phyloP scores from a whole-genome alignment of 345 rosid genomes.

The Gossypium ekmanianum region DNA sequence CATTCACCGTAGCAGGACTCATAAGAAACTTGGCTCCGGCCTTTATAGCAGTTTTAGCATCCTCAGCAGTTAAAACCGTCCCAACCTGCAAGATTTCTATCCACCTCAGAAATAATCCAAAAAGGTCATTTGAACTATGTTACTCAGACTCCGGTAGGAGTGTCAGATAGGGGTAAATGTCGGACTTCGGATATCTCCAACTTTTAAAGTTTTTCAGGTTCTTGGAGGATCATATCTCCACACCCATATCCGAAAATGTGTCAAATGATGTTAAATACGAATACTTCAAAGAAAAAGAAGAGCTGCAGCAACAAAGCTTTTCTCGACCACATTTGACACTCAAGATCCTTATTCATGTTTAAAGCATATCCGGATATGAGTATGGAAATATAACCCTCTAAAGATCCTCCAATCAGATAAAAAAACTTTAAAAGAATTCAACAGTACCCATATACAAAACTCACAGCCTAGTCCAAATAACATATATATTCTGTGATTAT shows the following conservation, averaged over 20 bases:
- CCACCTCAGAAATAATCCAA: not conserved
- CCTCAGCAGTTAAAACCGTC: constrained; percentile 40
- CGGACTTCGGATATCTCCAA: not conserved
- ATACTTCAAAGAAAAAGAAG: too few relatives aligned
- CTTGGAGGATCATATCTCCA: too few relatives aligned
- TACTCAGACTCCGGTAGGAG: not conserved
- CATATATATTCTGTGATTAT: not conserved
- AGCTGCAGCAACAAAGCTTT: too few relatives aligned
- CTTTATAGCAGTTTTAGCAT: constrained; percentile 38
- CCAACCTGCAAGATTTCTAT: constrained; percentile 39
- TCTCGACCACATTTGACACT: too few relatives aligned
- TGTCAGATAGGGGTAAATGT: not conserved
- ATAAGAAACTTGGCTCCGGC: constrained; percentile 56
- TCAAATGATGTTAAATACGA: too few relatives aligned
- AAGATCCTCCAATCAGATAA: not conserved
- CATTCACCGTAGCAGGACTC: constrained; percentile 56
- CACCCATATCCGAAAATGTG: too few relatives aligned
- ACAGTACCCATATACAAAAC: too few relatives aligned
- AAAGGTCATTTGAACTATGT: not conserved
- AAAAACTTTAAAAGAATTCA: too few relatives aligned
- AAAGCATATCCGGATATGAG: too few relatives aligned
- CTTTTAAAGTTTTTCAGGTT: too few relatives aligned
- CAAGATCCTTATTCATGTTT: too few relatives aligned
- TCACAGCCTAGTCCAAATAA: too few relatives aligned
- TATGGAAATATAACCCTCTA: not conserved